These are phyloP conservation scores for Whalleya microplaca DNA, from an alignment of 2,329 filamentous ascomycete genomes.

Conservation along the genomic window DNA sequence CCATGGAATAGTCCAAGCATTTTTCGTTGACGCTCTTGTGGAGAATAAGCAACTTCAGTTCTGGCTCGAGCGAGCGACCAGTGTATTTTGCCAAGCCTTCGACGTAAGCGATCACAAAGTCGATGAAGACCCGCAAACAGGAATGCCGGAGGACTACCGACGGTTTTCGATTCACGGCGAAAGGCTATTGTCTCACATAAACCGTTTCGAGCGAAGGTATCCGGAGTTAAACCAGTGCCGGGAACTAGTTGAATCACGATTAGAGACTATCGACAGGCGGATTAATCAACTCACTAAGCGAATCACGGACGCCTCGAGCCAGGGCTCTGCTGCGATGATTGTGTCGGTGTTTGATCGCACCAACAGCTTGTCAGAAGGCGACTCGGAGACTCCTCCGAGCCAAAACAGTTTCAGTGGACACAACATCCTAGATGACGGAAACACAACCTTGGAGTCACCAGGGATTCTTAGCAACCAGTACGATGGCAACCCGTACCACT, in stretches of 20 bases:
- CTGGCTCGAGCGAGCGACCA: slow-evolving; percentile 54
- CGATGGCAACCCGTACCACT: slow-evolving; percentile 42
- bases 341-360: slow-evolving; percentile 56
- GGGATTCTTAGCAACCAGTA: slow-evolving; percentile 30
- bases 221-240: slow-evolving; percentile 37
- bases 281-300: slow-evolving; percentile 49
- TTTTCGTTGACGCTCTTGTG: slow-evolving; percentile 52
- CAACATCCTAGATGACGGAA: slow-evolving; percentile 33
- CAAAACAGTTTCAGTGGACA: slow-evolving; percentile 37
- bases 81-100: slow-evolving; percentile 54
- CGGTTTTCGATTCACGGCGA: slow-evolving; percentile 56
- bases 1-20: slow-evolving; percentile 57
- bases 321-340: slow-evolving; percentile 38
- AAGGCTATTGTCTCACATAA: slow-evolving; percentile 48
- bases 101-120: slow-evolving; percentile 50
- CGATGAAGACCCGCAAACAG: slow-evolving; percentile 44
- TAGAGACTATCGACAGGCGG: slow-evolving; percentile 44
- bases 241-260: slow-evolving; percentile 39
- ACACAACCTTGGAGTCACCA: slow-evolving; percentile 37
- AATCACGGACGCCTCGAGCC: slow-evolving; percentile 43
- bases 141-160: slow-evolving; percentile 56
- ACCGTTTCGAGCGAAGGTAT: slow-evolving; percentile 41
- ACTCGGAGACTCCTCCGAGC: slow-evolving; percentile 46
- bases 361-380: slow-evolving; percentile 52
- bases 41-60: slow-evolving; percentile 46